Percentiles rank a stretch among this genome's conserved stretches.
Conservation (phyloP, 306 rosid genomes). For the Rubus idaeus region DNA sequence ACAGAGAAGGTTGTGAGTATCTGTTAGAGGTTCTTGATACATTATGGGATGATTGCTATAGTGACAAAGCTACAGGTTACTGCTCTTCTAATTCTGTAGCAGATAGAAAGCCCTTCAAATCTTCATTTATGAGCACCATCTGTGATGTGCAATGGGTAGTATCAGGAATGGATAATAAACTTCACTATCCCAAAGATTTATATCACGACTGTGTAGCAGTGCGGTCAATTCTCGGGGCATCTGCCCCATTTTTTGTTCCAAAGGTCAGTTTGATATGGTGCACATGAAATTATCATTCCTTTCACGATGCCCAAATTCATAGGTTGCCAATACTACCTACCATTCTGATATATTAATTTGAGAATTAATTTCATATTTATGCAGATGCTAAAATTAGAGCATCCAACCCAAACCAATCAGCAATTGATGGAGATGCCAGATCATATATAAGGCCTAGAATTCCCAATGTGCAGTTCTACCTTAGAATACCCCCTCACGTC, state of each 20-base stretch:
- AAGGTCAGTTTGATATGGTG: conserved; percentile 56
- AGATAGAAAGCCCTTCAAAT: conserved; percentile 53
- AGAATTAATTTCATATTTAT: background rate
- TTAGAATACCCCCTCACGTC: background rate
- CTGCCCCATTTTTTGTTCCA: conserved; percentile 83
- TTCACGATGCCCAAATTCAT: background rate
- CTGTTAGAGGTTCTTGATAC: conserved; percentile 75
- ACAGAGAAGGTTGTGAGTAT: conserved; percentile 55
- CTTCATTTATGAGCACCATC: conserved; percentile 63
- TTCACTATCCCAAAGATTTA: conserved; percentile 78
- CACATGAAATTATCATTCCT: background rate
- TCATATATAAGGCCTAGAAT: background rate
- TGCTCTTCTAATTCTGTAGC: conserved; percentile 45
- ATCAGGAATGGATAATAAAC: conserved; percentile 59
- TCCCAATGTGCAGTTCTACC: background rate
- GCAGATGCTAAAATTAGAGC: background rate
- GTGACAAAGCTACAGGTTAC: conserved; percentile 60
- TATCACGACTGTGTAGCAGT: conserved; percentile 76
- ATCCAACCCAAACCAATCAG: background rate
- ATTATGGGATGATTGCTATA: conserved; percentile 79
- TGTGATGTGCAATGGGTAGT: conserved; percentile 70
- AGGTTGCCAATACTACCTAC: background rate
- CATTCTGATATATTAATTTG: background rate
- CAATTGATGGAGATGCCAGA: background rate
- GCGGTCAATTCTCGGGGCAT: conserved; percentile 62